Evolutionary conservation across 495 filamentous ascomycete species (phyloP).

Genomic region (Daldinia vernicosa): DNA sequence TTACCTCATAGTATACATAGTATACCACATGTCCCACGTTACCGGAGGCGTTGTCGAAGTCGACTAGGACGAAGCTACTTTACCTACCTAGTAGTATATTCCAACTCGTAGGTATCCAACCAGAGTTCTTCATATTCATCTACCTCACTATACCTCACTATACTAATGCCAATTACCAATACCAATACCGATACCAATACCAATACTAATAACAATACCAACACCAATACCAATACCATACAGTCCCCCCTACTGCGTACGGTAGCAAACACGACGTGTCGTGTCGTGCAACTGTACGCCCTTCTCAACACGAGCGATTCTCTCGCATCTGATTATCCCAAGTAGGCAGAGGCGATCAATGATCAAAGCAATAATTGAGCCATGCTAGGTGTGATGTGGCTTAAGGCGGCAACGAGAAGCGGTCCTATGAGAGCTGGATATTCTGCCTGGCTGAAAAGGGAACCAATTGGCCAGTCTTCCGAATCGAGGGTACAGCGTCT

Average conservation of each 20-base stretch:
- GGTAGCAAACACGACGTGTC: constrained; percentile 33
- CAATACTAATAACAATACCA: not conserved
- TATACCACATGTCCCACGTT: constrained; percentile 15
- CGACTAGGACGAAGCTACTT: constrained; percentile 7
- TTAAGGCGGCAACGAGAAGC: constrained; percentile 43
- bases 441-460: constrained; percentile 34
- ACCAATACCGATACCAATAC: not conserved
- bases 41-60: constrained; percentile 11
- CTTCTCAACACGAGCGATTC: constrained; percentile 33
- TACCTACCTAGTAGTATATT: too few species aligned
- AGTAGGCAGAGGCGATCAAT: constrained; percentile 37
- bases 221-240: not conserved
- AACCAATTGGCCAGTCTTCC: constrained; percentile 40
- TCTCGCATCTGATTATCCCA: constrained; percentile 35
- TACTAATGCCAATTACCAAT: not conserved
- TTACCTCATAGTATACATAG: too few species aligned
- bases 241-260: constrained; percentile 11
- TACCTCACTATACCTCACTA: not conserved
- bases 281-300: constrained; percentile 36
- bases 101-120: constrained; percentile 5
- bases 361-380: constrained; percentile 32
- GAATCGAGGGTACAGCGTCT: constrained; percentile 20
- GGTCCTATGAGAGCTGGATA: constrained; percentile 33
- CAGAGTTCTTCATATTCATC: not conserved
- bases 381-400: constrained; percentile 41